Percentiles rank a stretch among this genome's conserved stretches.
These are phyloP conservation scores for Huiozyma sinensis DNA, from an alignment of 805 yeast genomes.

Conservation along the genomic window DNA sequence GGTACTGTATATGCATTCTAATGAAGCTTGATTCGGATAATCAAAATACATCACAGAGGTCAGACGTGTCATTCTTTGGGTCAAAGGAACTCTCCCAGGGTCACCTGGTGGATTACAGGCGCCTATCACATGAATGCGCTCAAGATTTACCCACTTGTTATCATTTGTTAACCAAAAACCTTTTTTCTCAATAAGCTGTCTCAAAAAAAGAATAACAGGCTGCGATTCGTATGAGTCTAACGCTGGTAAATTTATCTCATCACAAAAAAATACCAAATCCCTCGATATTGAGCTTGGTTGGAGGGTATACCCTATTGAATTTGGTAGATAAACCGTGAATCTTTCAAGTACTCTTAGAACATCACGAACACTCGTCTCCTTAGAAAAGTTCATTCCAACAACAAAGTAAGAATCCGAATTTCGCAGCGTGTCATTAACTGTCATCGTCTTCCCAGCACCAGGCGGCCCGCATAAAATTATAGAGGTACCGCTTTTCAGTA, in stretches of 20 bases:
- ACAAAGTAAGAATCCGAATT: slow-evolving; percentile 47
- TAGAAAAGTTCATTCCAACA: slow-evolving; percentile 69
- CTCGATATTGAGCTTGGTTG: slow-evolving; percentile 52
- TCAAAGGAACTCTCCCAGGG: slow-evolving; percentile 54
- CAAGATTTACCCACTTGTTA: slow-evolving; percentile 54
- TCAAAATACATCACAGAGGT: slow-evolving; percentile 60
- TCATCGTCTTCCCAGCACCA: slow-evolving; percentile 95
- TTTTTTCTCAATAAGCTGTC: slow-evolving; percentile 59
- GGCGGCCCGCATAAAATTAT: slow-evolving; percentile 89
- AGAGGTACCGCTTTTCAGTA: slow-evolving; percentile 47
- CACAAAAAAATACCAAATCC: slow-evolving; percentile 79
- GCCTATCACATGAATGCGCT: slow-evolving; percentile 73
- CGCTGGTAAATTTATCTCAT: slow-evolving; percentile 78
- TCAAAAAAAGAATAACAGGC: slow-evolving; percentile 52
- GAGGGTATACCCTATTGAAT: slow-evolving; percentile 41
- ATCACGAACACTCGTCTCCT: slow-evolving; percentile 56
- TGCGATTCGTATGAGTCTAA: slow-evolving; percentile 67
- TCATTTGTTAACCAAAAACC: slow-evolving; percentile 69
- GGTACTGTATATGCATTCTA: slow-evolving; percentile 54
- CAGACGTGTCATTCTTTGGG: slow-evolving; percentile 57
- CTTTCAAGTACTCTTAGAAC: slow-evolving; percentile 61
- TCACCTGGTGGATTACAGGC: slow-evolving; percentile 90
- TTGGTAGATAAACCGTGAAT: slow-evolving; percentile 49
- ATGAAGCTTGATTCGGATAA: slow-evolving; percentile 57
- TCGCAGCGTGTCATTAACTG: slow-evolving; percentile 57